Evolutionary conservation across 2,329 filamentous ascomycete species (phyloP).

Genomic region (Aspergillus nomiae): DNA sequence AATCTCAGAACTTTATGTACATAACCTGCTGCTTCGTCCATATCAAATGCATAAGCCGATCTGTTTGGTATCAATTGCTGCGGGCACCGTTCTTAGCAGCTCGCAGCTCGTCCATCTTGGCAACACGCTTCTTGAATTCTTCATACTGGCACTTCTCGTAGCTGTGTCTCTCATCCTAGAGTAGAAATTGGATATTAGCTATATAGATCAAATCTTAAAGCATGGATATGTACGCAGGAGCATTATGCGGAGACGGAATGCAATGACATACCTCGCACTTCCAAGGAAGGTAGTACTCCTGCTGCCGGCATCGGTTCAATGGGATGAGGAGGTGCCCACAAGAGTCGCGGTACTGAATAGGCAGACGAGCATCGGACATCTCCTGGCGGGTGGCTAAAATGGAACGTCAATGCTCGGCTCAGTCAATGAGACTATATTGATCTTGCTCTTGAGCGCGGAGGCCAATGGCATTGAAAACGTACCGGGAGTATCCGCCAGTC

Average conservation of each 20-base stretch:
- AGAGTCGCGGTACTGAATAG: constrained; percentile 89
- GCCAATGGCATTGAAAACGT: constrained; percentile 31
- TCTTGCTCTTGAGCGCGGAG: constrained; percentile 10
- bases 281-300: constrained; percentile 94
- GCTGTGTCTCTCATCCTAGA: constrained; percentile 87
- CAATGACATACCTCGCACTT: constrained; percentile 80
- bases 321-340: constrained; percentile 95
- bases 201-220: neutral
- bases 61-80: constrained; percentile 66
- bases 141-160: constrained; percentile 99
- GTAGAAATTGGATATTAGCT: constrained; percentile 10
- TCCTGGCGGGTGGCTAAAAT: constrained; percentile 64
- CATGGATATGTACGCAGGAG: neutral
- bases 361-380: constrained; percentile 88
- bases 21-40: constrained; percentile 36
- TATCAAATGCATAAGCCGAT: constrained; percentile 27
- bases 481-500: constrained; percentile 45
- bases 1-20: constrained; percentile 43
- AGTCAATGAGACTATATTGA: constrained; percentile 8
- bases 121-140: constrained; percentile 97
- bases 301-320: constrained; percentile 88
- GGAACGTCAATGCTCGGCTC: constrained; percentile 15
- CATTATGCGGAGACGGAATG: neutral
- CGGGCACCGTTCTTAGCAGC: constrained; percentile 80
- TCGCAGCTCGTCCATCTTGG: constrained; percentile 96